Conservation (phyloP, 371 early-diverging fungal genomes). For the Haplosporangium sp. region DNA sequence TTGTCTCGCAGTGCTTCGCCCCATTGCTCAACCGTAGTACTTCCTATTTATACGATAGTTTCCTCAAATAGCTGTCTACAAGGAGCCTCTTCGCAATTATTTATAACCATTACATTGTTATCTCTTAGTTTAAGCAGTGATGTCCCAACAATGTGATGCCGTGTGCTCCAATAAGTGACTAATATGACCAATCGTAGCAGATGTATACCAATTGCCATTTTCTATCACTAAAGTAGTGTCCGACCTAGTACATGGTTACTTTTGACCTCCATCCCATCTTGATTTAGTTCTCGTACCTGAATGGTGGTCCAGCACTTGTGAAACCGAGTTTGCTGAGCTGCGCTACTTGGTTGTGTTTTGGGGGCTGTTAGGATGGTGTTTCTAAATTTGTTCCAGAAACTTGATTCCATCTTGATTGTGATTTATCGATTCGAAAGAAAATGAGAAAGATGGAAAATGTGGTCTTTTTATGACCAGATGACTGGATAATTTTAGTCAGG, state of each 20-base stretch:
- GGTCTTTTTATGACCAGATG: not conserved
- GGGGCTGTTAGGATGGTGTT: constrained; percentile 74
- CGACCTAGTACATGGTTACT: not conserved
- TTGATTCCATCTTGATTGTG: constrained; percentile 36
- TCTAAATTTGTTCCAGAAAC: constrained; percentile 54
- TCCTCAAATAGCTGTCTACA: no score
- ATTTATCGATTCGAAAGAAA: not conserved
- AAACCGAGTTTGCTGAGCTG: constrained; percentile 79
- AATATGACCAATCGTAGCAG: no score
- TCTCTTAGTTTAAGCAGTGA: no score
- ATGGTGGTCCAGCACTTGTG: constrained; percentile 81
- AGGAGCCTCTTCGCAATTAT: no score
- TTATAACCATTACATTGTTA: no score
- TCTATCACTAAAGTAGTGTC: not conserved
- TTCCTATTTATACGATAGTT: not conserved
- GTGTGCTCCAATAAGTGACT: no score
- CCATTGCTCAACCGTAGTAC: not conserved
- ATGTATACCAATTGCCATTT: no score
- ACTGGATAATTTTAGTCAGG: not conserved
- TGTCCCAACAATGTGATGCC: no score
- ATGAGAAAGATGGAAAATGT: not conserved
- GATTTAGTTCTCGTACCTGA: constrained; percentile 62
- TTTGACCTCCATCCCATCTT: not conserved
- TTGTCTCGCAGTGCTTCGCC: not conserved
- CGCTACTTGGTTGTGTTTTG: constrained; percentile 70